These are phyloP conservation scores for Peronosclerospora sorghi DNA, from an alignment of 352 stramenopile species.

Conservation along the genomic window DNA sequence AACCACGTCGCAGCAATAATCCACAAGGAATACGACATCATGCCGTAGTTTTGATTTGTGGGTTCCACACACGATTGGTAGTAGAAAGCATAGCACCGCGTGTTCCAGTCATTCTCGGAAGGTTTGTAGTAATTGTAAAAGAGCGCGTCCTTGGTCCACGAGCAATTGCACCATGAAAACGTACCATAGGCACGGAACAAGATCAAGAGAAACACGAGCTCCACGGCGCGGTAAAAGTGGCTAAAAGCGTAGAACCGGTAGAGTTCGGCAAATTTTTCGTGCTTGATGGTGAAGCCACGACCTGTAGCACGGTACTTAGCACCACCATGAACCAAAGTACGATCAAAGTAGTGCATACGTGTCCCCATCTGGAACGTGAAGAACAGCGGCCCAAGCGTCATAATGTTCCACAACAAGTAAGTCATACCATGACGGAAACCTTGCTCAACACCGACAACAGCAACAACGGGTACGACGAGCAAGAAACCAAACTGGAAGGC, in stretches of 20 bases:
- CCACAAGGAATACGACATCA: slow-evolving; percentile 95
- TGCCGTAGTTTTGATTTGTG: slow-evolving; percentile 94
- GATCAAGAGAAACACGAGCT: slow-evolving; percentile 84
- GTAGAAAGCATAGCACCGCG: slow-evolving; percentile 72
- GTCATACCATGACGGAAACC: slow-evolving; percentile 90
- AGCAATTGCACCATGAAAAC: slow-evolving; percentile 89
- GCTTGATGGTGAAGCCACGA: slow-evolving; percentile 98
- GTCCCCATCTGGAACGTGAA: slow-evolving; percentile 99
- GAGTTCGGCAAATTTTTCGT: slow-evolving; percentile 95
- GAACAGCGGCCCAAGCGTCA: slow-evolving; percentile 95
- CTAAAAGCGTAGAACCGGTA: slow-evolving; percentile 97
- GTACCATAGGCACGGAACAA: slow-evolving; percentile 86
- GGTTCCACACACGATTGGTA: slow-evolving; percentile 89
- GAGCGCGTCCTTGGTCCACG: slow-evolving; percentile 51
- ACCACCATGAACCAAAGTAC: slow-evolving; percentile 95
- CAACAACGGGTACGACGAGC: slow-evolving; percentile 94
- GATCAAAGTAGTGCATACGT: slow-evolving; percentile 97
- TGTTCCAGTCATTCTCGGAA: slow-evolving; percentile 68
- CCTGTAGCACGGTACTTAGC: slow-evolving; percentile 97
- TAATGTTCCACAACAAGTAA: slow-evolving; percentile 91
- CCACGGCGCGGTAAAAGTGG: slow-evolving; percentile 96
- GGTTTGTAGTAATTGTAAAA: slow-evolving; percentile 78
- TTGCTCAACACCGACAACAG: slow-evolving; percentile 95
- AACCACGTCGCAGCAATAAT: slow-evolving; percentile 88
- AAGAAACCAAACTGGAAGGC: slow-evolving; percentile 93